These are phyloP conservation scores for Quercus wislizeni DNA, from an alignment of 306 rosid genomes.

Conservation along the genomic window DNA sequence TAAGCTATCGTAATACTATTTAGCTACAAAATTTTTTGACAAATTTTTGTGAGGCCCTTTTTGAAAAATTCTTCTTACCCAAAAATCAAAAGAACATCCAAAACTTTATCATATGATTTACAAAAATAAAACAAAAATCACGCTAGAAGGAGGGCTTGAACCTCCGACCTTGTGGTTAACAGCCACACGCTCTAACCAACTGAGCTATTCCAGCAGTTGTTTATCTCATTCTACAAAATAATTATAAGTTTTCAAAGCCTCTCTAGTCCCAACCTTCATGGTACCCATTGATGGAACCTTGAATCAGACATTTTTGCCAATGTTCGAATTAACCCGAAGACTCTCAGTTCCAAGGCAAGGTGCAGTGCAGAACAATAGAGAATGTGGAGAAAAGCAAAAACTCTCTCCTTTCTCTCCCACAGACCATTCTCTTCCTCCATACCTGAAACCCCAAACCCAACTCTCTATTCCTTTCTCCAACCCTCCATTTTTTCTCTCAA, in stretches of 20 bases:
- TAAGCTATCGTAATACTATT: too few species aligned
- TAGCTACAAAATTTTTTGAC: too few species aligned
- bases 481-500: slow-evolving; percentile 66
- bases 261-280: accelerated
- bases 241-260: too few species aligned
- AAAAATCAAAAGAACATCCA: too few species aligned
- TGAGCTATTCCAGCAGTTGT: slow-evolving; percentile 46
- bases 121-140: too few species aligned
- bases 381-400: slow-evolving; percentile 49
- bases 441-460: slow-evolving; percentile 53
- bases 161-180: slow-evolving; percentile 64
- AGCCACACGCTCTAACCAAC: slow-evolving; percentile 63
- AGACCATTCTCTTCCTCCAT: slow-evolving; percentile 52
- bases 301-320: too few species aligned
- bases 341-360: too few species aligned
- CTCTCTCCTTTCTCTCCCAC: slow-evolving; percentile 22
- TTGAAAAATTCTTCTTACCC: too few species aligned
- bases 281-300: too few species aligned
- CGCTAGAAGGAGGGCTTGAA: slow-evolving; percentile 60
- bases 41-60: too few species aligned
- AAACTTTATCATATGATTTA: too few species aligned
- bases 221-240: accelerated
- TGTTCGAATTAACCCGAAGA: too few species aligned
- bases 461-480: slow-evolving; percentile 86
- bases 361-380: slow-evolving; percentile 8